Evolutionary conservation across 331 rosid genomes (phyloP).

Genomic region (Acacia pycnantha): DNA sequence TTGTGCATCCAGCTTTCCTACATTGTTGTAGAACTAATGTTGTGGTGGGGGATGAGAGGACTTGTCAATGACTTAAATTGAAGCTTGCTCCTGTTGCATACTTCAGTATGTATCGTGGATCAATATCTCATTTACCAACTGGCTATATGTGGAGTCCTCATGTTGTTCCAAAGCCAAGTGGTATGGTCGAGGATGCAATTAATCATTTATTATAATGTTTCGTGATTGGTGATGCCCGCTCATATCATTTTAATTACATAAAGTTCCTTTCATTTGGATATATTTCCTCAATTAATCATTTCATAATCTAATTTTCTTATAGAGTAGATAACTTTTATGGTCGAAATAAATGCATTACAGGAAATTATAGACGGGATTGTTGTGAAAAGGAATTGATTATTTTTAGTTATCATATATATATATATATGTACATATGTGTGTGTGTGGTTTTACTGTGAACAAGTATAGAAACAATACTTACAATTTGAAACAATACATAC

Average conservation of each 20-base stretch:
- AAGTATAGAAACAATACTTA: too few relatives aligned
- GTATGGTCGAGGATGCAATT: constrained; percentile 59
- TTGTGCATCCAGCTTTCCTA: constrained; percentile 68
- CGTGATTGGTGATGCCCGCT: background rate
- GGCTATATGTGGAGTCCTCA: constrained; percentile 97
- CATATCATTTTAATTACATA: background rate
- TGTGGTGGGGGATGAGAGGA: constrained; percentile 96
- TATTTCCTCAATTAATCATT: background rate
- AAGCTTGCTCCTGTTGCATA: constrained; percentile 95
- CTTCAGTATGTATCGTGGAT: constrained; percentile 90
- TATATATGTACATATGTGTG: too few relatives aligned
- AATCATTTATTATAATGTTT: background rate
- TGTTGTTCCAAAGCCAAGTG: constrained; percentile 90
- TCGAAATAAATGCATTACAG: background rate
- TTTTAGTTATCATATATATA: too few relatives aligned
- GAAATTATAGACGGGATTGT: background rate
- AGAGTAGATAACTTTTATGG: background rate
- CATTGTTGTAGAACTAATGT: constrained; percentile 77
- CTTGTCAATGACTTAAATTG: constrained; percentile 83
- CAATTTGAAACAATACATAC: too few relatives aligned
- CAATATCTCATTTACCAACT: constrained; percentile 93
- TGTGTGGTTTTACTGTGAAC: too few relatives aligned
- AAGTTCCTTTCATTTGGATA: constrained; percentile 22
- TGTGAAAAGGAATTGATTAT: constrained; percentile 9
- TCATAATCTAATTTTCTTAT: background rate